Percentiles rank a stretch among this genome's conserved stretches.
phyloP scores from a whole-genome alignment of 352 stramenopile species.

The Globisporangium okanoganense region DNA sequence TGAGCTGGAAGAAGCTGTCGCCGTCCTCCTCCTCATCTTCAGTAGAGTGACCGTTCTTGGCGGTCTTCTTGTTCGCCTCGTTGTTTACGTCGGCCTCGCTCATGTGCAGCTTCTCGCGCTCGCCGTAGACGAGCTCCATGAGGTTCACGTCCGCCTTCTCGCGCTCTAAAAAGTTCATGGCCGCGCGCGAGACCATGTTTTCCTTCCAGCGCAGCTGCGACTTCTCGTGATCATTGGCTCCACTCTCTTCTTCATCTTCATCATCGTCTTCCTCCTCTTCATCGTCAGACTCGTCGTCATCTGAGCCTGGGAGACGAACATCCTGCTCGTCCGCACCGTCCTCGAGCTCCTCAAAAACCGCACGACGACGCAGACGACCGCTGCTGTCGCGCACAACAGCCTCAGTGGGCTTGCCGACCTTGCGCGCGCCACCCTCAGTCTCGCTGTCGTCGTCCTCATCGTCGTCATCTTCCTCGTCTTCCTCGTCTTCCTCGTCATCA shows the following conservation, averaged over 20 bases:
- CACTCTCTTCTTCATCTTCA: constrained; percentile 29
- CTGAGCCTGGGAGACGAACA: constrained; percentile 7
- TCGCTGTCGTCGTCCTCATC: constrained; percentile 45
- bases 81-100: constrained; percentile 69
- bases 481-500: constrained; percentile 51
- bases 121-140: constrained; percentile 91
- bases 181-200: constrained; percentile 79
- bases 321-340: constrained; percentile 24
- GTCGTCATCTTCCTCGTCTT: constrained; percentile 43
- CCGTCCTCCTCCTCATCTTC: constrained; percentile 51
- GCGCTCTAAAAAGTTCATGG: constrained; percentile 82
- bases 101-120: constrained; percentile 78
- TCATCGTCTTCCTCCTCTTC: constrained; percentile 41
- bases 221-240: constrained; percentile 38
- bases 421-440: constrained; percentile 32
- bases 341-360: constrained; percentile 60
- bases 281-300: constrained; percentile 43
- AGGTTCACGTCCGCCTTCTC: constrained; percentile 82
- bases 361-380: constrained; percentile 70
- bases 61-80: constrained; percentile 23
- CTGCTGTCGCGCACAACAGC: constrained; percentile 61
- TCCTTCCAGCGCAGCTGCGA: constrained; percentile 86
- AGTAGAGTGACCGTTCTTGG: constrained; percentile 22
- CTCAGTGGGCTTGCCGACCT: constrained; percentile 60
- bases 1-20: constrained; percentile 75